These are phyloP conservation scores for Francoa sonchifolia DNA, from an alignment of 441 rosid species.

Conservation along the genomic window DNA sequence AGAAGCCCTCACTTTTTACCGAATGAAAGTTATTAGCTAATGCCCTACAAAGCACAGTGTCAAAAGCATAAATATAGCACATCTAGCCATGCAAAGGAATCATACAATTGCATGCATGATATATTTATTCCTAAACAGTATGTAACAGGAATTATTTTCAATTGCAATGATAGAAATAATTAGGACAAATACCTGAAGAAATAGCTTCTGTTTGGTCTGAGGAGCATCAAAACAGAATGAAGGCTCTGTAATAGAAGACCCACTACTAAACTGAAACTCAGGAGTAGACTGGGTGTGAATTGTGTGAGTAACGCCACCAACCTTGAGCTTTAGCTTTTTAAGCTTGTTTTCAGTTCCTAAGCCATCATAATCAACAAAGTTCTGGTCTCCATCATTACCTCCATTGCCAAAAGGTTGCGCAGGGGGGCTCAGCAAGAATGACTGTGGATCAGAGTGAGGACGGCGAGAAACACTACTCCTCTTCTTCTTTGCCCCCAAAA, in stretches of 20 bases:
- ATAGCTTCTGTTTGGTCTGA: conserved; percentile 18
- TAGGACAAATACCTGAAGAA: conserved; percentile 15
- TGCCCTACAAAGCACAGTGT: no score
- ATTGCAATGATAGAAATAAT: no score
- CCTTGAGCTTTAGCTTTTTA: conserved; percentile 66
- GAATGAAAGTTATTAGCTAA: no score
- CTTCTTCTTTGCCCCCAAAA: conserved; percentile 53
- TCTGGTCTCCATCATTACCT: conserved; percentile 18
- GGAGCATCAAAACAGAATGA: conserved; percentile 13
- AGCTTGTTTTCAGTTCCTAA: conserved; percentile 32
- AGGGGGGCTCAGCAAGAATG: conserved; percentile 33
- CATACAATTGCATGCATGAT: no score
- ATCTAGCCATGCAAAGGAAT: no score
- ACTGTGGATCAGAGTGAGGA: conserved; percentile 53
- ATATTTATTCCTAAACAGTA: no score
- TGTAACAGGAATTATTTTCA: no score
- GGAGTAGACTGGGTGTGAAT: conserved; percentile 35
- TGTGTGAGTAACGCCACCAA: conserved; percentile 60
- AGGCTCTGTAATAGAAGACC: conserved; percentile 15
- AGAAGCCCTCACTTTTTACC: no score
- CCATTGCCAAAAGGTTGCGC: conserved; percentile 57
- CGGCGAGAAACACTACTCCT: conserved; percentile 59
- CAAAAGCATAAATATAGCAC: no score
- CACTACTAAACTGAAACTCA: conserved; percentile 11
- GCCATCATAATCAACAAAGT: conserved; percentile 20